phyloP scores from a whole-genome alignment of 768 basidiomycete genomes.

The Amanita pallidorosea region DNA sequence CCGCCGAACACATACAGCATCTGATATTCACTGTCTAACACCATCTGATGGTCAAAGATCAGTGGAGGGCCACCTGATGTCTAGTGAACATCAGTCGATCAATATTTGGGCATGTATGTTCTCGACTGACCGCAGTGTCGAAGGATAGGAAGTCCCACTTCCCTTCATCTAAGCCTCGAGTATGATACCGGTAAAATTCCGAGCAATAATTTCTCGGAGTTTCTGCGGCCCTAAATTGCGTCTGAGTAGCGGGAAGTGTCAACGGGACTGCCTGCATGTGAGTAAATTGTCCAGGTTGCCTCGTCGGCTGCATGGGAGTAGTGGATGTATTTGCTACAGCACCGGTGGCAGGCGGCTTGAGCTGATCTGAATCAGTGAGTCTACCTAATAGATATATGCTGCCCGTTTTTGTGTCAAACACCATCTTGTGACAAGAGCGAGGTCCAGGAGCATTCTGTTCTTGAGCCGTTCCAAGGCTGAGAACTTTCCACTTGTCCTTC shows the following conservation, averaged over 20 bases:
- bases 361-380: constrained; percentile 44
- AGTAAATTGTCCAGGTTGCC: not conserved
- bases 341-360: constrained; percentile 12
- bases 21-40: constrained; percentile 59
- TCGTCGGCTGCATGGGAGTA: not conserved
- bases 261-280: not conserved
- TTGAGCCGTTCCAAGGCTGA: constrained; percentile 42
- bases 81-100: constrained; percentile 21
- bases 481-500: constrained; percentile 47
- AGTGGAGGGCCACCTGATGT: constrained; percentile 58
- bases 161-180: constrained; percentile 45
- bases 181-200: constrained; percentile 73
- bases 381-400: constrained; percentile 67
- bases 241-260: constrained; percentile 3
- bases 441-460: constrained; percentile 61
- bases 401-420: constrained; percentile 61
- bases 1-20: constrained; percentile 73
- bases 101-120: not conserved
- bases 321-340: not conserved
- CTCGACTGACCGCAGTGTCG: constrained; percentile 49
- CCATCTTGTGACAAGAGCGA: constrained; percentile 76
- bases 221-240: constrained; percentile 4
- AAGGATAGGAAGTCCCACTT: constrained; percentile 64
- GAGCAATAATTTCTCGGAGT: constrained; percentile 32
- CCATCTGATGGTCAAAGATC: constrained; percentile 77